These are phyloP conservation scores for Echium plantagineum DNA, from an alignment of 257 asterid genomes.

Conservation along the genomic window DNA sequence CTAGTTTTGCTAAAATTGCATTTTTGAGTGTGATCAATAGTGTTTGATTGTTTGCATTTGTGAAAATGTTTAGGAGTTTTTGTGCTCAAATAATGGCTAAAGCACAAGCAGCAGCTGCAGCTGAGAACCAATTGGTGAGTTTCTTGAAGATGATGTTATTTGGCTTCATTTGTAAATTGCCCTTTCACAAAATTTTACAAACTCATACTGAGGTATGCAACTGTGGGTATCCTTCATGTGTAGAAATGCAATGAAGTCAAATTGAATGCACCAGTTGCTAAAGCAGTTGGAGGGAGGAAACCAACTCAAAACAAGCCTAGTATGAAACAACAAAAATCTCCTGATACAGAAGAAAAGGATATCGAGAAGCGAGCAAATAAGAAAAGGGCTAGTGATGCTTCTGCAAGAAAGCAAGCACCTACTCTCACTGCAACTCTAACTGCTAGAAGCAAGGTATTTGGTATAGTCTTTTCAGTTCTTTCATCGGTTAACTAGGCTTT, in stretches of 20 bases:
- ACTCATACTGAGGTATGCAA: no score
- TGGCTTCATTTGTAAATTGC: neutral
- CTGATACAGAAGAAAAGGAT: constrained; percentile 31
- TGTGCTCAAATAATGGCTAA: constrained; percentile 75
- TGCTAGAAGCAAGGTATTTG: constrained; percentile 71
- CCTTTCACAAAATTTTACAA: no score
- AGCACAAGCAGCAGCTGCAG: constrained; percentile 59
- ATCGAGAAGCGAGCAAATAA: constrained; percentile 15
- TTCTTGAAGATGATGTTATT: constrained; percentile 10
- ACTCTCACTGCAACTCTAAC: constrained; percentile 76
- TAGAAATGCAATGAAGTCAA: constrained; percentile 24
- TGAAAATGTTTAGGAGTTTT: constrained; percentile 39
- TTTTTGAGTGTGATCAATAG: neutral
- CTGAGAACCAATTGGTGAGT: constrained; percentile 41
- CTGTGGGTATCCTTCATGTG: neutral
- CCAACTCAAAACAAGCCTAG: constrained; percentile 42
- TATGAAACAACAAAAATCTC: constrained; percentile 34
- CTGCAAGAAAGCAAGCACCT: constrained; percentile 23
- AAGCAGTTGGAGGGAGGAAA: constrained; percentile 30
- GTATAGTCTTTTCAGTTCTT: neutral
- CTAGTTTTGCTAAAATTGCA: no score
- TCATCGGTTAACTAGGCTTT: no score
- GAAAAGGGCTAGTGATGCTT: constrained; percentile 22
- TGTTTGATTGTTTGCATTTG: neutral
- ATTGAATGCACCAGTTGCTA: constrained; percentile 21